Base-by-base conservation (phyloP, 306 rosid species). In the Quillaja saponaria region DNA sequence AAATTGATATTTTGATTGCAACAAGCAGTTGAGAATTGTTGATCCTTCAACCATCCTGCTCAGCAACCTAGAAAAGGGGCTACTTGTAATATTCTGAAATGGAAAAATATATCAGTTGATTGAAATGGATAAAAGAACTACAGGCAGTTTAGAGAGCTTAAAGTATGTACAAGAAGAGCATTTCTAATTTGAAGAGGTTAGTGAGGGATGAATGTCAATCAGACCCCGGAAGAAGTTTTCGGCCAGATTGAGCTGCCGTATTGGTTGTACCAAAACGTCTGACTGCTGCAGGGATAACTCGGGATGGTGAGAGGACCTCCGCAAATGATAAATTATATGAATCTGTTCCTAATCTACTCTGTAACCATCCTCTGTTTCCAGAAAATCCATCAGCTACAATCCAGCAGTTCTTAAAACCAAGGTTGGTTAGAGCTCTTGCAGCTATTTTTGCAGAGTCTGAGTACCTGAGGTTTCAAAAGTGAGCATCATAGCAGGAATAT, bases 331-430 rank as follows among this genome's bases (percentile, higher is more conserved):
- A 74, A 13, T 80, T 89, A 77, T 84, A 92, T 0, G 96, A 69
- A 76, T 92, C 96, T 7, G 86, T 78, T 49, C 91, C 99, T 72
- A 94, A 64, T 59, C 90, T 91, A 73, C 99, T 94, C 67, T 89
- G 97, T 20, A 94, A 72, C 97, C 97, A 94, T 17, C 97, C 97
- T 75, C 61, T 85, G 63, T 63, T 64, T 19, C 96, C 99, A 8
- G 94, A 86, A 80, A 86, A 92, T n/a, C 99, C 99, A 71, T 85
- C 96, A 6, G 86, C 85, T 50, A 89, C 97, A 5, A 64, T 71
- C 86, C 84, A 87, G 28, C 83, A 19, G 71, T 85, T 83, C 80
- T 80, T 81, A 17, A 83, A 94, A 33, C 95, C 96, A 50, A 85
- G 85, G 71, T 34, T 72, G 6, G 91, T 87, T 6, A 94, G 67